Percentiles rank a stretch among this genome's conserved stretches.
Evolutionary conservation across 1,284 basidiomycete species (phyloP).

Genomic region (Bjerkandera adusta): DNA sequence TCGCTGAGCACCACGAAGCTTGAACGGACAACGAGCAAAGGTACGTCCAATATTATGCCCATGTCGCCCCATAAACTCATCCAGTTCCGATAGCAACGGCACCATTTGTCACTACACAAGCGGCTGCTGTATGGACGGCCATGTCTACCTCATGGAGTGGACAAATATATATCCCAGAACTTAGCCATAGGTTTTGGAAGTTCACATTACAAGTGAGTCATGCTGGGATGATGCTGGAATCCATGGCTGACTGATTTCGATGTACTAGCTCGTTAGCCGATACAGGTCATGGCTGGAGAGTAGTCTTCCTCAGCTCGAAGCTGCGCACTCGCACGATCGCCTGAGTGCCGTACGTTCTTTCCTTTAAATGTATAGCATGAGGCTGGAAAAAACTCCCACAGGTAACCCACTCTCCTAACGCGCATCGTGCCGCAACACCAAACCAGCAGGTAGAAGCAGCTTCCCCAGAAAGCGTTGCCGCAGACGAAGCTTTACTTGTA

Average conservation of each 20-base stretch:
- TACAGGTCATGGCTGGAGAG: constrained; percentile 74
- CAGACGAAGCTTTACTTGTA: constrained; percentile 59
- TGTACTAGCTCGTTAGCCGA: constrained; percentile 80
- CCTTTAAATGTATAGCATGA: no score
- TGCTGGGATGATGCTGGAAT: background rate
- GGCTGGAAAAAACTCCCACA: background rate
- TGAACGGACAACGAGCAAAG: constrained; percentile 38
- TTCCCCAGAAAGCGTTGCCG: constrained; percentile 49
- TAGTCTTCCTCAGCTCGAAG: constrained; percentile 40
- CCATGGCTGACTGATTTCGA: background rate
- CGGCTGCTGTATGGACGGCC: constrained; percentile 69
- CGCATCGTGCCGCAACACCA: constrained; percentile 43
- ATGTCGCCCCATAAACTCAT: background rate
- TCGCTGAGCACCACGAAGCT: constrained; percentile 46
- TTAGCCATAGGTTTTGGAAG: constrained; percentile 85
- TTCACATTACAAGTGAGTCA: constrained; percentile 75
- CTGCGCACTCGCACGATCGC: constrained; percentile 33
- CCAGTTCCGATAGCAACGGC: constrained; percentile 17
- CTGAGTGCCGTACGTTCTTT: constrained; percentile 18
- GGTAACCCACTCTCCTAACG: background rate
- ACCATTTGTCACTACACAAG: constrained; percentile 60
- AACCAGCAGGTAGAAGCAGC: constrained; percentile 41
- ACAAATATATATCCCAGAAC: constrained; percentile 79
- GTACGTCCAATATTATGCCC: constrained; percentile 26
- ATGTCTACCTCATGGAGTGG: constrained; percentile 81